These are phyloP conservation scores for Diaporthe ampelina DNA, from an alignment of 2,329 filamentous ascomycete genomes.

Conservation along the genomic window DNA sequence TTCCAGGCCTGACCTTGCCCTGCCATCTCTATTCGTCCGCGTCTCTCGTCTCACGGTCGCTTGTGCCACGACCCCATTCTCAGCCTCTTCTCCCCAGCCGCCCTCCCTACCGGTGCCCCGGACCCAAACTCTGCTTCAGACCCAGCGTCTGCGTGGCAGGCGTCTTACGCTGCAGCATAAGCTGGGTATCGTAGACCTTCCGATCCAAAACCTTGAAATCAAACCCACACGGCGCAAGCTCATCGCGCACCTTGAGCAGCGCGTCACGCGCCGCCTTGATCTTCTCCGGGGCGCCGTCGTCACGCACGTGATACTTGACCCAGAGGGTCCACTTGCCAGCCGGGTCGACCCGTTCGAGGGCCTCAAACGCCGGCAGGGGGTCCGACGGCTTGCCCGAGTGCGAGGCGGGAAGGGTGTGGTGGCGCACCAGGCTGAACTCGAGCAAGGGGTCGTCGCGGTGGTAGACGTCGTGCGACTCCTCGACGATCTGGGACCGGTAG, in stretches of 20 bases:
- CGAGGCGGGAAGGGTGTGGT: conserved; percentile 57
- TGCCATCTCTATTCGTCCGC: not conserved
- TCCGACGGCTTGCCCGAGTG: conserved; percentile 49
- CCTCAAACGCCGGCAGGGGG: conserved; percentile 61
- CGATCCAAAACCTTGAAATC: conserved; percentile 67
- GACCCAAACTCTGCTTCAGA: conserved; percentile 31
- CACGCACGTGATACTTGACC: conserved; percentile 66
- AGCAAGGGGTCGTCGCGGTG: conserved; percentile 61
- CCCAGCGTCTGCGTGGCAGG: conserved; percentile 37
- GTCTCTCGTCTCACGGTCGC: not conserved
- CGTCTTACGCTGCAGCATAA: conserved; percentile 34
- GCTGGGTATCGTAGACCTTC: conserved; percentile 64
- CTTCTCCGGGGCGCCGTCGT: conserved; percentile 71
- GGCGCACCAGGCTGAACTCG: conserved; percentile 66
- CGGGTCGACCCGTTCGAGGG: conserved; percentile 62
- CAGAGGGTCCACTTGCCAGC: conserved; percentile 68
- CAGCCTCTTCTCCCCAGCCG: not conserved
- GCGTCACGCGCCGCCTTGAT: conserved; percentile 68
- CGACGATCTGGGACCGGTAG: conserved; percentile 66
- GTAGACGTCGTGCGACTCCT: conserved; percentile 65
- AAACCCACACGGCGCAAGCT: conserved; percentile 64
- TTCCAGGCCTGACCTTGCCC: not conserved
- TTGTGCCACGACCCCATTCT: not conserved
- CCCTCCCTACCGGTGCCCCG: conserved; percentile 16
- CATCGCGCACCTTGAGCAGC: conserved; percentile 59